These are phyloP conservation scores for Quercus lobata DNA, from an alignment of 331 rosid genomes.

Conservation along the genomic window DNA sequence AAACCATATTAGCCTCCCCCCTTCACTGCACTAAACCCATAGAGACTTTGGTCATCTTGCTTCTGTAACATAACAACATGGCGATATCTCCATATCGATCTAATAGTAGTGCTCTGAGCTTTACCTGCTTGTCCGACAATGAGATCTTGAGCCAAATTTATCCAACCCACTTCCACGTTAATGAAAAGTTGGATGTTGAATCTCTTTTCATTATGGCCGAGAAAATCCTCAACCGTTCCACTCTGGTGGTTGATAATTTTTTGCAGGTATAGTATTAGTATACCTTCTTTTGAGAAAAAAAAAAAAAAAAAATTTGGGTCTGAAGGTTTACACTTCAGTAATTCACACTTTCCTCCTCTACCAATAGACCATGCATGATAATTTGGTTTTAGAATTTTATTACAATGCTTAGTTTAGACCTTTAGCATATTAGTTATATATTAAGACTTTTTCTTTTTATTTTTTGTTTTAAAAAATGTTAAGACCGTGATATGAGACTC, in stretches of 20 bases:
- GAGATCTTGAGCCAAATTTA: constrained; percentile 6
- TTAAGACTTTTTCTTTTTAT: too few relatives aligned
- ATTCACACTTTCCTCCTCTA: too few relatives aligned
- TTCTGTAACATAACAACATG: too few relatives aligned
- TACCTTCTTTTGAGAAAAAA: neutral
- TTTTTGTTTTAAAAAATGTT: neutral
- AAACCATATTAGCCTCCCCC: too few relatives aligned
- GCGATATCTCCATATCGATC: too few relatives aligned
- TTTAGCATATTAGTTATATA: neutral
- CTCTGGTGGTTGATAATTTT: constrained; percentile 6
- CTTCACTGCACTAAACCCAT: too few relatives aligned
- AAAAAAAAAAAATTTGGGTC: neutral
- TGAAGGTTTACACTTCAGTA: neutral
- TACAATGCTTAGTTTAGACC: neutral
- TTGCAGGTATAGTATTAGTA: neutral
- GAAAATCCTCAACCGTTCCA: constrained; percentile 16
- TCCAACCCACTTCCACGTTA: constrained; percentile 1
- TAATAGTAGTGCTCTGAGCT: too few relatives aligned
- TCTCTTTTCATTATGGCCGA: constrained; percentile 21
- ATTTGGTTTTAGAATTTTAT: neutral
- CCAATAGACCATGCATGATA: neutral
- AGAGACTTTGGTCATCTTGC: too few relatives aligned
- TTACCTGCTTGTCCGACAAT: neutral
- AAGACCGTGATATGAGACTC: neutral
- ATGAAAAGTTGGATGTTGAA: constrained; percentile 4